These are phyloP conservation scores for Candida bentonensis DNA, from an alignment of 805 yeast species.

Conservation along the genomic window DNA sequence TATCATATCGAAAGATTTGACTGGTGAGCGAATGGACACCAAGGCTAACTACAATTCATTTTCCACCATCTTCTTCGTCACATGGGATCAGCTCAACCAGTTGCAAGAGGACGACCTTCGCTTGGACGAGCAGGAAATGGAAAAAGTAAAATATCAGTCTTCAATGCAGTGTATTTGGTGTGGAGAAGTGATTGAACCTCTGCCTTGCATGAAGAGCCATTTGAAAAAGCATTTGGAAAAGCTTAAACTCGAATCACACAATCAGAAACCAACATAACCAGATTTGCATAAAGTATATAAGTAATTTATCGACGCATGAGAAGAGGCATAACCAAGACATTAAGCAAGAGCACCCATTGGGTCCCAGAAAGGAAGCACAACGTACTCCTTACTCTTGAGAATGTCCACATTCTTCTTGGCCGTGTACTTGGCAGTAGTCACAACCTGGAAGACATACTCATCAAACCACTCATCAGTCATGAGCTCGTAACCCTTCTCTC, in stretches of 20 bases:
- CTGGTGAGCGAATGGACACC: background rate
- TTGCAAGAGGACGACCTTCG: background rate
- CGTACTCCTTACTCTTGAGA: conserved; percentile 31
- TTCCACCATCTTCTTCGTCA: background rate
- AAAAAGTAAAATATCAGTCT: background rate
- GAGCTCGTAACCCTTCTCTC: conserved; percentile 51
- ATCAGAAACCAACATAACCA: too few species aligned
- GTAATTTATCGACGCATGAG: too few species aligned
- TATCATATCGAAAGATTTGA: background rate
- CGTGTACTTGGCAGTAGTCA: conserved; percentile 31
- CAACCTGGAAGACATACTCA: conserved; percentile 63
- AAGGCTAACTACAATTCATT: background rate
- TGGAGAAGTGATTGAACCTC: background rate
- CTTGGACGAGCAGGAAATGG: background rate
- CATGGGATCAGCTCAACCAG: background rate
- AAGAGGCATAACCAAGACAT: background rate
- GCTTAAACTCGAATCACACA: background rate
- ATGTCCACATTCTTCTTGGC: conserved; percentile 1
- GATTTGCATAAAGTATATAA: too few species aligned
- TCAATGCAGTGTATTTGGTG: background rate
- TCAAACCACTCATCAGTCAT: conserved; percentile 65
- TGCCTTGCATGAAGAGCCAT: background rate
- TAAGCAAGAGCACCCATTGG: conserved; percentile 66
- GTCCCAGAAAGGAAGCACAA: conserved; percentile 61
- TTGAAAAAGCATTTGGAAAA: background rate